phyloP scores from a whole-genome alignment of 106 monocot species.

The Phalaenopsis equestris region DNA sequence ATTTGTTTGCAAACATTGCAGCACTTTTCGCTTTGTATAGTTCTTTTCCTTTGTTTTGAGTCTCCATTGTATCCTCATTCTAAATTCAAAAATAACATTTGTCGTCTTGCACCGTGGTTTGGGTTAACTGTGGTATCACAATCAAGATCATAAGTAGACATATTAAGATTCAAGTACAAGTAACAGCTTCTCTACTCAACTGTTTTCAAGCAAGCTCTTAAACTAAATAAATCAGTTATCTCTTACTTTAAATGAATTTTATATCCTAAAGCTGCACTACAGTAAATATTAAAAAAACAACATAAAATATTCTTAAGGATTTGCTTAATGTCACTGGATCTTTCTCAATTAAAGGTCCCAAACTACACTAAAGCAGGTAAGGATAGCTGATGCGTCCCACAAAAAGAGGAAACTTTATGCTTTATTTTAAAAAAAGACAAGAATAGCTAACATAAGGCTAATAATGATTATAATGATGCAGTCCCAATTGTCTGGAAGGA shows the following conservation, averaged over 20 bases:
- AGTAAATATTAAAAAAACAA: background rate
- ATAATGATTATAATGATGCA: background rate
- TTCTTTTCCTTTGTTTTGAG: too few relatives aligned
- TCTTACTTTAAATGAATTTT: background rate
- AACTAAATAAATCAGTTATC: background rate
- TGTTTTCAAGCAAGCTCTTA: background rate
- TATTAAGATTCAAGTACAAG: background rate
- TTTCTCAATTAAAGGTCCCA: background rate
- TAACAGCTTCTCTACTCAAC: background rate
- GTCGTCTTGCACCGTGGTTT: too few relatives aligned
- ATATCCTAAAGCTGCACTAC: background rate
- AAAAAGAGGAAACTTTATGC: background rate
- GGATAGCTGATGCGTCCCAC: too few relatives aligned
- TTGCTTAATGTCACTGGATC: background rate
- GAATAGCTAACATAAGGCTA: background rate
- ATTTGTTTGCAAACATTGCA: too few relatives aligned
- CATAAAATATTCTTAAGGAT: background rate
- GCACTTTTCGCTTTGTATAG: too few relatives aligned
- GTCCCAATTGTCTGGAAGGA: background rate
- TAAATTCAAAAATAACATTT: too few relatives aligned
- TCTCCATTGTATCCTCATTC: too few relatives aligned
- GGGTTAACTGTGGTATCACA: too few relatives aligned
- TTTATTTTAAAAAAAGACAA: background rate
- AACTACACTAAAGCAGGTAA: too few relatives aligned
- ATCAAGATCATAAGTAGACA: background rate